Base-by-base conservation (phyloP, 2,329 filamentous ascomycete species). In the Sarocladium oryzae region DNA sequence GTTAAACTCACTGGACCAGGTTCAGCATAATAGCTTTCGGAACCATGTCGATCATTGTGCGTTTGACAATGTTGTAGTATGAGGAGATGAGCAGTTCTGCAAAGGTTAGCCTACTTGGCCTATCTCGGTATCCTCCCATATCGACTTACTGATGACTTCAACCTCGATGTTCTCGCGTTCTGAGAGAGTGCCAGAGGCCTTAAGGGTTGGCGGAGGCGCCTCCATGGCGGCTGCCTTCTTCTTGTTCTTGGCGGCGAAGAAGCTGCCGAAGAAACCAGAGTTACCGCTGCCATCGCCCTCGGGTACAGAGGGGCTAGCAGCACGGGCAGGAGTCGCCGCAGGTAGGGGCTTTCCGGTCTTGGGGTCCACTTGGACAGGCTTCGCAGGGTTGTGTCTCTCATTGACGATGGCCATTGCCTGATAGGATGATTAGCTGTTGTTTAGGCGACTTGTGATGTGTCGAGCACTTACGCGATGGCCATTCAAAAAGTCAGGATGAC, bases 191-290 rank as follows among this genome's bases (percentile, higher is more conserved):
- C 93, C 92, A 2, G 89, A 95, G 30, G 93, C 93, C 76, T 96
- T 99, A 53, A 99, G 82, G 37, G 84, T 92, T 26, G 93, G 82
- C 56, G 93, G 93, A 35, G 93, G 93, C 13, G 93, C 78, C 68
- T 99, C 93, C 93, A 99, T 99, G 45, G 92, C 91, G n/a, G 93
- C 93, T 73, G 95, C 95, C 85, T 96, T 97, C 82, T 99, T 99
- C 84, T 97, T 99, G 76, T 97, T 99, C 82, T 97, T 99, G 65
- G 89, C 91, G 10, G 93, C 89, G 66, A 96, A 99, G 81, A 99
- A 99, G 63, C 89, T 95, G 60, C 93, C 93, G 62, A 99, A 99
- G 79, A 99, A 99, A 33, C 92, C 90, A 54, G 79, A 75, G 64
- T 88, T 88, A 51, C 69, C 68, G 55, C 68, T 69, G 32, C 30